Base-by-base conservation (phyloP, 106 monocot genomes). In the Narthecium ossifragum region DNA sequence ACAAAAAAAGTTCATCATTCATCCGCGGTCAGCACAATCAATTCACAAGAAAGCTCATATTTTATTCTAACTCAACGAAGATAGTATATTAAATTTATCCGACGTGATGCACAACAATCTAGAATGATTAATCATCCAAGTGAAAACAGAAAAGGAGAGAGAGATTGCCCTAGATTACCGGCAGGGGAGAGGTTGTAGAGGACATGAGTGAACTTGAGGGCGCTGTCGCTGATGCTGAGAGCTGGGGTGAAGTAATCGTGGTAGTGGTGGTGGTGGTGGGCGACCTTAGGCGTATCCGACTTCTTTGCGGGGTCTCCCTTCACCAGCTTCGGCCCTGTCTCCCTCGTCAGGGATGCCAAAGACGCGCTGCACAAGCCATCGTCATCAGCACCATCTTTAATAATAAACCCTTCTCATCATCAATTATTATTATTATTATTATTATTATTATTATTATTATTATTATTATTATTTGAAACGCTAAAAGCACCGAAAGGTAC, bases 161-260 rank as follows among this genome's bases (percentile, higher is more conserved):
- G 14, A 9, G 61, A 25, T 12, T 5, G 11, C 18, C 21, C 17
- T 33, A 33, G 3, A 1, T 8, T 79, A 88, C 88, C 88, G 4
- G 90, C 84, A 18, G 90, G 96, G 6, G 84, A 98, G 46, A 98
- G 90, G 69, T 98, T 91, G 84, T 90, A 87, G 80, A 98, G 90
- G 73, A 91, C 76, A 63, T 98, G 90, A 36, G 90, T 98, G 77
- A 91, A 87, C 81, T 98, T 98, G 76, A 98, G 87, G 40, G 84
- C 55, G 61, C 96, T 91, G 76, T 98, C 96, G 53, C 90, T 94
- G 79, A 77, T 45, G 52, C 58, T 81, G 81, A 90, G 41, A 29
- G 68, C 56, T 3, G 80, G 83, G 23, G 78, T 50, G 81, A 71
- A 59, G 65, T 63, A 41, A 63, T 73, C 36, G 38, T 78, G 78